Percentiles rank a stretch among this genome's conserved stretches.
Conservation (phyloP, 257 asterid species). For the Agastache rugosa region DNA sequence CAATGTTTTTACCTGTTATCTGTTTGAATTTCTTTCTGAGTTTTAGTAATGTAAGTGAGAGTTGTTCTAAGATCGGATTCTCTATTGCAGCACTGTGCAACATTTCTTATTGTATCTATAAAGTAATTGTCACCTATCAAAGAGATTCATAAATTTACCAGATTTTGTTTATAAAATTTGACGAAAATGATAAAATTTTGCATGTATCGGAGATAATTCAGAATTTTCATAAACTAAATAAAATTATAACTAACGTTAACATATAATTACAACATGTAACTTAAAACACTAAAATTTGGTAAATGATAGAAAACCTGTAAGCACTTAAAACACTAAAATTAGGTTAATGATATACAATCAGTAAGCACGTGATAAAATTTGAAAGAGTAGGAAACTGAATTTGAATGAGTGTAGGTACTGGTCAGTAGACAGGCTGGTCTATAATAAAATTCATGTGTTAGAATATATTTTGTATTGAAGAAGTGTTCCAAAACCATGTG, state of each 20-base stretch:
- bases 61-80: too few species aligned
- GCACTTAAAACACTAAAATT: not conserved
- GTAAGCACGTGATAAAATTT: slow-evolving; percentile 25
- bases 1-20: not conserved
- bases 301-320: not conserved
- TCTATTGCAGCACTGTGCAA: too few species aligned
- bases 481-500: not conserved
- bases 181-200: too few species aligned
- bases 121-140: too few species aligned
- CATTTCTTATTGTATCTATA: too few species aligned
- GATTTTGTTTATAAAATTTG: too few species aligned
- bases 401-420: not conserved
- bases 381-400: not conserved
- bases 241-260: too few species aligned
- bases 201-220: too few species aligned
- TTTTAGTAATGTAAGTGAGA: not conserved
- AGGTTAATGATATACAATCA: not conserved
- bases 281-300: not conserved
- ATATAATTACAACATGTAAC: too few species aligned
- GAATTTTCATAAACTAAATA: too few species aligned
- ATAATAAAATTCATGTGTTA: not conserved
- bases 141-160: too few species aligned
- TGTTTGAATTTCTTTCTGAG: not conserved
- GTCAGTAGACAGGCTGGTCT: slow-evolving; percentile 31
- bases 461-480: not conserved